Conservation (phyloP, 768 basidiomycete genomes). For the Kwoniella botswanensis region DNA sequence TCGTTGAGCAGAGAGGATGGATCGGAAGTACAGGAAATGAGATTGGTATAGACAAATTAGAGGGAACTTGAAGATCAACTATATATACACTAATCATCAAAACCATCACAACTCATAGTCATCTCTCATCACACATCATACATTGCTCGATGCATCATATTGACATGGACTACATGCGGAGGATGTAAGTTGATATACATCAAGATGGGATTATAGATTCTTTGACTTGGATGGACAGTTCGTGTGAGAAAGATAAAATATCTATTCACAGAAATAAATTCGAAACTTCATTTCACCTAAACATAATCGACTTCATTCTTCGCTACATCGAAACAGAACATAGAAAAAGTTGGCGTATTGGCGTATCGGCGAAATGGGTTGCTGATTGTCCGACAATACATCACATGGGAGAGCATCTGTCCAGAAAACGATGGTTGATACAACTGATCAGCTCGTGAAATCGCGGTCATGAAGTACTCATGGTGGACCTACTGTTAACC, state of each 20-base stretch:
- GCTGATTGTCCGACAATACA: not conserved
- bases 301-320: too few relatives aligned
- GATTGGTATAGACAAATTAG: conserved; percentile 9
- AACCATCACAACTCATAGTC: not conserved
- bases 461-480: too few relatives aligned
- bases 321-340: too few relatives aligned
- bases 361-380: too few relatives aligned
- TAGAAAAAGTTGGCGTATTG: too few relatives aligned
- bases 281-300: too few relatives aligned
- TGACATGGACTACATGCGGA: not conserved
- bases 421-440: not conserved
- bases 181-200: not conserved
- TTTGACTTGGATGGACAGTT: not conserved
- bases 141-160: not conserved
- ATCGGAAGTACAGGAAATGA: not conserved
- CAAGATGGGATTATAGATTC: not conserved
- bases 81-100: not conserved
- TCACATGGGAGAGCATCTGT: conserved; percentile 1
- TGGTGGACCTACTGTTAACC: not conserved
- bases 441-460: too few relatives aligned
- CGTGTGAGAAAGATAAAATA: too few relatives aligned
- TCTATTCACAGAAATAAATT: too few relatives aligned
- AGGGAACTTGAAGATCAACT: not conserved
- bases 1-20: not conserved
- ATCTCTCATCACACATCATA: not conserved